Base-by-base conservation (phyloP, 1,139 yeast species). In the Hemisphaericaspora xylanilytica region DNA sequence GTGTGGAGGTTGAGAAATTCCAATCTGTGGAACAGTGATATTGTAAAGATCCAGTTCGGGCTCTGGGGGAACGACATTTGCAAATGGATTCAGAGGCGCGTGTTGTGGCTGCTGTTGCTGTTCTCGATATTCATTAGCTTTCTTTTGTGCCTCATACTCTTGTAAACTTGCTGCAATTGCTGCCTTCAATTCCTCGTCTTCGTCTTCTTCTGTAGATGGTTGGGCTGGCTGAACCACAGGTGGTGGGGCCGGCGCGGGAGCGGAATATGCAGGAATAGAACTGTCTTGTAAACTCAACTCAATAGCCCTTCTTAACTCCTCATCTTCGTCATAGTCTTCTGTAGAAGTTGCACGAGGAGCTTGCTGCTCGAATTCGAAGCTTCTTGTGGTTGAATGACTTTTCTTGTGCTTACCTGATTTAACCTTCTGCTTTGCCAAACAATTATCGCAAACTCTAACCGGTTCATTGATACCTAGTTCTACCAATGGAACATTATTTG, bases 151-250 rank as follows among this genome's bases (percentile, higher is more conserved):
- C 49, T 83, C 78, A 58, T 84, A 74, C 44, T 88, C 96, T 42
- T 75, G 72, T 47, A 92, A 70, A 61, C 96, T 86, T 1, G 96
- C 97, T n/a, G 86, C 96, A 44, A 92, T 89, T 0, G 97, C 98
- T 1, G 94, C 95, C 56, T 81, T 85, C 81, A 92, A 75, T 32
- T 88, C 96, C 26, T 84, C 94, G 49, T 92, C 97, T 2, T 80
- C 86, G 3, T 59, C 74, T 6, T 42, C 44, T 2, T 39, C 45
- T 6, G n/a, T n/a, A n/a, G n/a, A n/a, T n/a, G 47, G 38, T 12
- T 49, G 47, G n/a, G 49, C 39, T 17, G 41, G 17, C 14, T 20
- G 21, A 6, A 20, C 8, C 8, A 6, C 8, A 6, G 5, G 21
- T 20, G 5, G 29, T 14, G 7, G 17, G 12, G 29, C 17, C 15